These are phyloP conservation scores for Lablab purpureus DNA, from an alignment of 306 rosid genomes.

Conservation along the genomic window DNA sequence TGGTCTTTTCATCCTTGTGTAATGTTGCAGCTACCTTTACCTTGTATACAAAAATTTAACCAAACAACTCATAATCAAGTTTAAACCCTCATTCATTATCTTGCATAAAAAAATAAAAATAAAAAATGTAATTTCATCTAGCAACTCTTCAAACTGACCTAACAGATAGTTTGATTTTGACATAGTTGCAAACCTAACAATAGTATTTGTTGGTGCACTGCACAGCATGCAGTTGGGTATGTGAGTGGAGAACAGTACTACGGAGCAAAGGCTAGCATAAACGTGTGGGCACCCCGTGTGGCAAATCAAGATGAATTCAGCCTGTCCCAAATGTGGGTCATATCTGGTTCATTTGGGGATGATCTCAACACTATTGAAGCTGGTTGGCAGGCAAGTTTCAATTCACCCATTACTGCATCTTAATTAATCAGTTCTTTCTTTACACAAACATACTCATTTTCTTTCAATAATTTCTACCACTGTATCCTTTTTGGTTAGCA, in stretches of 20 bases:
- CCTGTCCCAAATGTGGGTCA: slow-evolving; percentile 97
- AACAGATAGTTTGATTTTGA: not conserved
- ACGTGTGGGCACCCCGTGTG: slow-evolving; percentile 95
- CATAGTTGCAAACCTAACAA: not conserved
- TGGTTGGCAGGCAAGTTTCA: slow-evolving; percentile 90
- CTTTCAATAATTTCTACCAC: not conserved
- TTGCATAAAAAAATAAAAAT: not conserved
- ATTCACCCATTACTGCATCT: slow-evolving; percentile 41
- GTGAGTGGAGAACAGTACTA: slow-evolving; percentile 87
- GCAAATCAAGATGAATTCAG: slow-evolving; percentile 93
- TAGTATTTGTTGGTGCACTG: not conserved
- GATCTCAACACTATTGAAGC: slow-evolving; percentile 99
- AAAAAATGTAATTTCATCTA: not conserved
- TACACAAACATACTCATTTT: not conserved
- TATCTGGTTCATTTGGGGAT: slow-evolving; percentile 94
- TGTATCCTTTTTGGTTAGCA: slow-evolving; percentile 33
- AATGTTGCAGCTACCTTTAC: slow-evolving; percentile 39
- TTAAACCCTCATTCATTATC: slow-evolving; percentile 23
- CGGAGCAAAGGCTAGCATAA: slow-evolving; percentile 96
- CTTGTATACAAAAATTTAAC: slow-evolving; percentile 22
- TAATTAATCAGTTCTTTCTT: slow-evolving; percentile 23
- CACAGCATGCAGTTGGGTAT: slow-evolving; percentile 98
- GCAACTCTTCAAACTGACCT: slow-evolving; percentile 16
- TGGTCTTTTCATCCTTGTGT: slow-evolving; percentile 18
- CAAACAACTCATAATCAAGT: slow-evolving; percentile 1